phyloP scores from a whole-genome alignment of 2,329 filamentous ascomycete species.

The Pseudopyricularia javanii region DNA sequence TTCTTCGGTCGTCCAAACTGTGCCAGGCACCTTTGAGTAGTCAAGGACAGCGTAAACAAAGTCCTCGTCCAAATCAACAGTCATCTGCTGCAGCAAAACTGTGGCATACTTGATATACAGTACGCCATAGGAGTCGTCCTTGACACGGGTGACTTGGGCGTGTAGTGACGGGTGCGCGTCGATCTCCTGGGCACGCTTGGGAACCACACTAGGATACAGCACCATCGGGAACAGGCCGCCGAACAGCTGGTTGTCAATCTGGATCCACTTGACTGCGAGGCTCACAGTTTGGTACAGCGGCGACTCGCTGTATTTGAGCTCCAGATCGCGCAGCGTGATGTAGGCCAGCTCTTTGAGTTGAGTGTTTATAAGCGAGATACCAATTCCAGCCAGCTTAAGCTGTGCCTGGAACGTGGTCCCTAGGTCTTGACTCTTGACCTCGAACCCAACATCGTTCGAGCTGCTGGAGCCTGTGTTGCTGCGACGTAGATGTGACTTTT shows the following conservation, averaged over 20 bases:
- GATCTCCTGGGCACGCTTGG: constrained; percentile 92
- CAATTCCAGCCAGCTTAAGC: constrained; percentile 77
- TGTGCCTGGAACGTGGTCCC: constrained; percentile 83
- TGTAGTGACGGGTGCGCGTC: constrained; percentile 93
- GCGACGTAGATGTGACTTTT: constrained; percentile 25
- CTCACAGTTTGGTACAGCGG: constrained; percentile 84
- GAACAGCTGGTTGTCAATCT: constrained; percentile 97
- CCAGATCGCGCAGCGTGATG: constrained; percentile 80
- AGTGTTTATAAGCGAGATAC: constrained; percentile 84
- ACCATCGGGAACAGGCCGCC: constrained; percentile 97
- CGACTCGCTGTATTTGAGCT: constrained; percentile 88
- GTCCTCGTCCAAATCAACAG: constrained; percentile 91
- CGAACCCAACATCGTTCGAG: constrained; percentile 55
- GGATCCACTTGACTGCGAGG: constrained; percentile 92
- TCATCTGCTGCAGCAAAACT: constrained; percentile 91
- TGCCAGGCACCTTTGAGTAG: constrained; percentile 85
- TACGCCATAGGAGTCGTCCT: constrained; percentile 96
- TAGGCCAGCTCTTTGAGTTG: constrained; percentile 90
- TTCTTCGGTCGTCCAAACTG: constrained; percentile 67
- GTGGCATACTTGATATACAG: constrained; percentile 98
- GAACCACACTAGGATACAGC: constrained; percentile 92
- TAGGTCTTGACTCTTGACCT: constrained; percentile 85
- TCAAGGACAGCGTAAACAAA: constrained; percentile 95
- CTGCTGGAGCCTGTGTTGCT: constrained; percentile 31
- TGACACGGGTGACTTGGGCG: constrained; percentile 81